Evolutionary conservation across 768 basidiomycete genomes (phyloP), one percentile per base, ranked within the genome.

Genomic region (Galerina sulciceps): DNA sequence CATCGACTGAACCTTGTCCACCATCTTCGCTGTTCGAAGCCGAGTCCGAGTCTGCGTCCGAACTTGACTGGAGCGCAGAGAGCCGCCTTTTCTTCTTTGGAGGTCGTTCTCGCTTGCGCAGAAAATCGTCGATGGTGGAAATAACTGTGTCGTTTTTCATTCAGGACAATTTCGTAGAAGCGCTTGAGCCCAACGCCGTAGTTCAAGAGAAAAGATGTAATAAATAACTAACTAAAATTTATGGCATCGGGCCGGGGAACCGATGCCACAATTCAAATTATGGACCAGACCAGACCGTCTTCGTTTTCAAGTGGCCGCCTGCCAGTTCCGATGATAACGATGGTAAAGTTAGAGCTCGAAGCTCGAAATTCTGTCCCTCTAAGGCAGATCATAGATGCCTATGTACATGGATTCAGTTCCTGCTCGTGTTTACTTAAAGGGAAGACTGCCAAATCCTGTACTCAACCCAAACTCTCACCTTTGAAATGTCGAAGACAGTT

Each of bases 31-130:
- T 36, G 8, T 57, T 60, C 35, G 62, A 56, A 48, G 58, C 65
- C 17, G 44, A 18, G 22, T 58, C 65, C 17, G 44, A 18, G 22
- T 58, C 59, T 31, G 63, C 61, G 11, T 71, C 70, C 13, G 63
- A 56, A 18, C 67, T 64, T 1, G 59, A 62, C 13, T 65, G 67
- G n/a, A 55, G 45, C 22, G 60, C 54, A 20, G 58, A 63, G 20
- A 77, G 52, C 35, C 69, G 76, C 47, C 67, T 61, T 58, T 73
- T 76, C 65, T 86, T 84, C 2, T 64, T 57, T 1, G 67, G 61
- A 18, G 71, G 73, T 36, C 72, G 76, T 58, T 86, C 84, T 61
- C 79, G 78, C 50, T 72, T 68, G 58, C 73, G 77, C 47, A 84
- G 71, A 8, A 84, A 70, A 45, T 84, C 83, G 58, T 85, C 84